Percentiles rank a stretch among this genome's conserved stretches.
These are phyloP conservation scores for Euphorbia neoarborescens DNA, from an alignment of 441 rosid species.

Conservation along the genomic window DNA sequence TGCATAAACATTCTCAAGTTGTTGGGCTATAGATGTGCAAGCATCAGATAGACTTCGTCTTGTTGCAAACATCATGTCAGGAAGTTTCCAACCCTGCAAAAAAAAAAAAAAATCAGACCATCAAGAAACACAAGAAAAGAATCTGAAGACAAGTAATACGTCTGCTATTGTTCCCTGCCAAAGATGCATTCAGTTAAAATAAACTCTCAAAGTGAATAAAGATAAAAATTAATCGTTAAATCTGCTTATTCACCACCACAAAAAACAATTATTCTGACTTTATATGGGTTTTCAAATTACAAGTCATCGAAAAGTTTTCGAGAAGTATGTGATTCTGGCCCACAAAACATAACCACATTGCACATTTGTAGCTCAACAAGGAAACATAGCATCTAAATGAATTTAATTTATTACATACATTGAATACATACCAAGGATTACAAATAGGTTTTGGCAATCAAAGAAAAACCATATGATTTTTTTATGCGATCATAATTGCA, in stretches of 20 bases:
- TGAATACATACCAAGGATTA: background rate
- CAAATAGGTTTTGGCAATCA: background rate
- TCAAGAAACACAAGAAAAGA: background rate
- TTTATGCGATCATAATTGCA: background rate
- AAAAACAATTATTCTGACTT: background rate
- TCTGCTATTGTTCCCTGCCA: background rate
- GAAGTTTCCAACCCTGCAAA: slow-evolving; percentile 87
- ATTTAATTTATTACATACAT: background rate
- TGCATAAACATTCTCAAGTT: slow-evolving; percentile 67
- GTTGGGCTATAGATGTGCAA: slow-evolving; percentile 56
- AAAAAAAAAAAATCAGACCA: slow-evolving; percentile 4
- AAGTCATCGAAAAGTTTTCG: background rate
- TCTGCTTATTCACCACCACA: background rate
- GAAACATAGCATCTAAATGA: background rate
- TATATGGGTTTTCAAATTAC: background rate
- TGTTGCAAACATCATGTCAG: slow-evolving; percentile 96
- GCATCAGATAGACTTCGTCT: slow-evolving; percentile 84
- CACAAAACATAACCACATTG: background rate
- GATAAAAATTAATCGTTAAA: slow-evolving; percentile 1
- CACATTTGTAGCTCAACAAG: background rate
- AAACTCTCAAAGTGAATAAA: background rate
- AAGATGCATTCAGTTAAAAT: background rate
- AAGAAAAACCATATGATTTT: background rate
- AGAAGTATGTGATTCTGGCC: background rate
- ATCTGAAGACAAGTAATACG: background rate